These are phyloP conservation scores for Cymbopogon citratus DNA, from an alignment of 176 grass and related monocot species.

Conservation along the genomic window DNA sequence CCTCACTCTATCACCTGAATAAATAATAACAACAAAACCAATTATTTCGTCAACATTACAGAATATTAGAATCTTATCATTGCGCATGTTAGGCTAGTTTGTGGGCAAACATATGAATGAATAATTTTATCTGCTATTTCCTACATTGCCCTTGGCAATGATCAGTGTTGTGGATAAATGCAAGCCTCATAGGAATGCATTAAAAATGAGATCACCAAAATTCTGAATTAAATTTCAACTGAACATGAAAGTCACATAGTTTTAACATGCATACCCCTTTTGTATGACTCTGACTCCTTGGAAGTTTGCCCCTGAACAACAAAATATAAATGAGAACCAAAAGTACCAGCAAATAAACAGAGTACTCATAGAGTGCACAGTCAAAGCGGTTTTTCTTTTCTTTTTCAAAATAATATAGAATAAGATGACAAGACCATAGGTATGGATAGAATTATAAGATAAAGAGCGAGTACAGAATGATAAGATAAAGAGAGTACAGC, in stretches of 20 bases:
- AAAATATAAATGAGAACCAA: constrained; percentile 16
- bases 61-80: neutral
- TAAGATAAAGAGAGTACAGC: neutral
- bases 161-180: neutral
- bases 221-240: neutral
- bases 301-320: constrained; percentile 62
- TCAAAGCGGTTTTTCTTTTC: neutral
- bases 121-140: neutral
- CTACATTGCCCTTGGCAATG: neutral
- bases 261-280: constrained; percentile 47
- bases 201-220: neutral
- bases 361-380: neutral
- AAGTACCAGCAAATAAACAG: neutral
- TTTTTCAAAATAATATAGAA: neutral
- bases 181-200: neutral
- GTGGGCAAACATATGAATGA: neutral
- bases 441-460: neutral
- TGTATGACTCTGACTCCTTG: constrained; percentile 67
- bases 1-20: constrained; percentile 87
- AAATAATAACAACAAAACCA: constrained; percentile 19
- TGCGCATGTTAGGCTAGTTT: neutral
- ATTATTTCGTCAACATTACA: neutral
- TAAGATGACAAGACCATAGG: neutral
- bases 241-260: neutral
- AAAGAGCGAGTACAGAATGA: neutral